Conservation (phyloP, 495 filamentous ascomycete genomes). For the Podospora didyma region DNA sequence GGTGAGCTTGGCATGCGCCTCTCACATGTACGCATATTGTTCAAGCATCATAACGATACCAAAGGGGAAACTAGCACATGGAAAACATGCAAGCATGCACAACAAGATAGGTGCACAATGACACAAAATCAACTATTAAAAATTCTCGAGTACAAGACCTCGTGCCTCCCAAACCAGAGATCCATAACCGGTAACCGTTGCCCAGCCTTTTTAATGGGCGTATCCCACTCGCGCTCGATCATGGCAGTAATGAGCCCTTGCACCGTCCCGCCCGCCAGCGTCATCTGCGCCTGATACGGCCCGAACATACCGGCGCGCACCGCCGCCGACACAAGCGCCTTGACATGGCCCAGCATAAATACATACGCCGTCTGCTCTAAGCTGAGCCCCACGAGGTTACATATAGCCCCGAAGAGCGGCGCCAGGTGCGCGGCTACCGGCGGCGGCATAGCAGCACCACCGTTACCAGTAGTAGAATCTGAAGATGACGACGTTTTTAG, state of each 20-base stretch:
- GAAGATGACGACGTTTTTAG: slow-evolving; percentile 19
- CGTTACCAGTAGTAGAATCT: neutral
- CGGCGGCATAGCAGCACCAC: slow-evolving; percentile 21
- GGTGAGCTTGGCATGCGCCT: neutral
- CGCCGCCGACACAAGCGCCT: slow-evolving; percentile 82
- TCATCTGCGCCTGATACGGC: slow-evolving; percentile 81
- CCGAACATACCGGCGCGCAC: slow-evolving; percentile 87
- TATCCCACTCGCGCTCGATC: slow-evolving; percentile 56
- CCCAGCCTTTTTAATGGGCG: slow-evolving; percentile 68
- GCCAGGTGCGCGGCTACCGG: slow-evolving; percentile 63
- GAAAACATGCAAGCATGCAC: neutral
- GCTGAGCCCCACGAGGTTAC: slow-evolving; percentile 56
- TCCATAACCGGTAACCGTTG: slow-evolving; percentile 85
- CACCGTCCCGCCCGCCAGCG: slow-evolving; percentile 65
- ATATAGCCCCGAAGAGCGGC: slow-evolving; percentile 75
- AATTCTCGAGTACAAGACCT: slow-evolving; percentile 91
- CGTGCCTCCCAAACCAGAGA: slow-evolving; percentile 92
- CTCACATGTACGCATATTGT: neutral
- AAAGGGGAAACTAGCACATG: neutral
- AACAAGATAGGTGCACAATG: neutral
- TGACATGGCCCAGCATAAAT: slow-evolving; percentile 83
- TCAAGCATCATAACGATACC: neutral
- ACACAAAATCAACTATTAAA: slow-evolving; percentile 64
- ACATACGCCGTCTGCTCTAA: slow-evolving; percentile 70
- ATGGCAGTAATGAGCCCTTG: slow-evolving; percentile 58